A percentile compares a stretch with the other conserved stretches of the same genome.
These are phyloP conservation scores for Pseudocercospora vitis DNA, from an alignment of 2,329 filamentous ascomycete genomes.

Conservation along the genomic window DNA sequence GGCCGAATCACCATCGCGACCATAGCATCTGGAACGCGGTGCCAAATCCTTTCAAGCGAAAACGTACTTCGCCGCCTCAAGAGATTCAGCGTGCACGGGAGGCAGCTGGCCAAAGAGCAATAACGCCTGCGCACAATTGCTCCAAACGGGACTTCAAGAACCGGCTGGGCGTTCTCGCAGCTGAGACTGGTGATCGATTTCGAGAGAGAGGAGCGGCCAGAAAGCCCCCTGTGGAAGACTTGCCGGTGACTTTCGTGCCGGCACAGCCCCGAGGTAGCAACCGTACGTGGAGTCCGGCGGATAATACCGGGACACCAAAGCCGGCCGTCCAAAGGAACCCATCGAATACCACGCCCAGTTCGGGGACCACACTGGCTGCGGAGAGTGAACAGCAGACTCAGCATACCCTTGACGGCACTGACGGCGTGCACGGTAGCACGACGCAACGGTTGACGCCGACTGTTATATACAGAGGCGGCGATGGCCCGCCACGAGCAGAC, in stretches of 20 bases:
- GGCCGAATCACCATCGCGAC: conserved; percentile 36
- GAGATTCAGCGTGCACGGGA: conserved; percentile 56
- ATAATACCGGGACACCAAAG: conserved; percentile 12
- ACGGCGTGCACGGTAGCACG: neutral
- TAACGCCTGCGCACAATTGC: conserved; percentile 46
- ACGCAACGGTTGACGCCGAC: conserved; percentile 3
- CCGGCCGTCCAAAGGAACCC: neutral
- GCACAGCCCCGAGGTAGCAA: conserved; percentile 54
- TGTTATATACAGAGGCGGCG: conserved; percentile 6
- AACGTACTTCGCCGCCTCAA: conserved; percentile 58
- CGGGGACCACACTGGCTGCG: conserved; percentile 23
- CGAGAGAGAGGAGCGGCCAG: conserved; percentile 41
- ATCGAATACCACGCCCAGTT: conserved; percentile 11
- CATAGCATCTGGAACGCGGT: conserved; percentile 51
- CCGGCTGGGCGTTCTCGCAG: conserved; percentile 50
- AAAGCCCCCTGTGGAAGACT: conserved; percentile 43
- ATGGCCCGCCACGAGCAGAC: conserved; percentile 32
- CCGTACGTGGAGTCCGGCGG: conserved; percentile 54
- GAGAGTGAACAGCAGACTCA: conserved; percentile 7
- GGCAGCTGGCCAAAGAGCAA: conserved; percentile 29
- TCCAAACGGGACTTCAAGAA: conserved; percentile 47
- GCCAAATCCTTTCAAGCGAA: conserved; percentile 59
- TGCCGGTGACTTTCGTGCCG: conserved; percentile 62
- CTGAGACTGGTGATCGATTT: conserved; percentile 48
- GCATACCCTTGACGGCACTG: neutral